phyloP scores from a whole-genome alignment of 331 rosid genomes.

The Malus hybrid region DNA sequence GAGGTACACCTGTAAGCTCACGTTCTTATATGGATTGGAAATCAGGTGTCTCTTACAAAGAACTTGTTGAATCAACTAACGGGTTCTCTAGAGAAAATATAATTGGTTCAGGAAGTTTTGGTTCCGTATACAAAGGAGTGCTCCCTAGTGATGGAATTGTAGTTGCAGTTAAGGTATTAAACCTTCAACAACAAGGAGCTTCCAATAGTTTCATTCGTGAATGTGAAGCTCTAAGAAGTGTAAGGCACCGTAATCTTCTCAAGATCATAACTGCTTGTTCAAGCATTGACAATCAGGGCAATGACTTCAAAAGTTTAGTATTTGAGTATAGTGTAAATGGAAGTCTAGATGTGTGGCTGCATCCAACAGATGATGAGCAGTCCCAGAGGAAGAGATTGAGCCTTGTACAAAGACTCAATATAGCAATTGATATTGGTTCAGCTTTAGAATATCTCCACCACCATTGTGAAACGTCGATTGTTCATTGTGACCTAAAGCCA shows the following conservation, averaged over 20 bases:
- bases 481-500: background rate
- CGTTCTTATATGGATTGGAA: background rate
- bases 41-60: background rate
- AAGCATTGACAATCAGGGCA: background rate
- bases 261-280: background rate
- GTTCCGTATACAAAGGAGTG: background rate
- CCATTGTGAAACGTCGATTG: background rate
- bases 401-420: background rate
- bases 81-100: background rate
- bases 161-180: constrained; percentile 7
- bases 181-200: constrained; percentile 10
- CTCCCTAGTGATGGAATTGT: background rate
- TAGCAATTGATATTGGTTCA: background rate
- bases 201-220: background rate
- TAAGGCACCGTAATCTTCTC: constrained; percentile 6
- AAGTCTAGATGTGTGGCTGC: background rate
- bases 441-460: background rate
- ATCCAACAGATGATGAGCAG: background rate
- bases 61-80: background rate
- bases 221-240: constrained; percentile 2
- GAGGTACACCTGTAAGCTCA: background rate
- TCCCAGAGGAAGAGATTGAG: background rate
- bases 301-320: constrained; percentile 1
- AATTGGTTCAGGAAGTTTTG: background rate
- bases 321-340: background rate